Conservation (phyloP, 106 monocot genomes). For the Platanthera zijinensis region DNA sequence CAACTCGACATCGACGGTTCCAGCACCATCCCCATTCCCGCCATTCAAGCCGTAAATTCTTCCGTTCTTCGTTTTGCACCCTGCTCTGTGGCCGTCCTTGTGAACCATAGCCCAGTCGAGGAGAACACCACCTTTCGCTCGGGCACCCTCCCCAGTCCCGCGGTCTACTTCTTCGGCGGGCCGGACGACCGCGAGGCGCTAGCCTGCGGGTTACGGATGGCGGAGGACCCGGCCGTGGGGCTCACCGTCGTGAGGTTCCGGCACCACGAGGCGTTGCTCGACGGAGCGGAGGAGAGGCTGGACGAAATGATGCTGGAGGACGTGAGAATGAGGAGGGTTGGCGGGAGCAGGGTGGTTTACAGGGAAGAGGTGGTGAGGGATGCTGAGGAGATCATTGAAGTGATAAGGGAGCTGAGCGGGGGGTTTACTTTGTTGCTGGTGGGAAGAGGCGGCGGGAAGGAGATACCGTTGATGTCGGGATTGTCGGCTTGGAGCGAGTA, state of each 20-base stretch:
- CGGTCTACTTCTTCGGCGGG: conserved; percentile 56
- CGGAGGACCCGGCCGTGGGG: conserved; percentile 17
- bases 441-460: conserved; percentile 34
- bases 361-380: conserved; percentile 34
- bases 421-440: conserved; percentile 45
- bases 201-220: conserved; percentile 31
- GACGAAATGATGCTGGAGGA: conserved; percentile 58
- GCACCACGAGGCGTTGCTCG: neutral
- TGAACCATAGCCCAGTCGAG: conserved; percentile 36
- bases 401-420: conserved; percentile 27
- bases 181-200: conserved; percentile 67
- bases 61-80: conserved; percentile 37
- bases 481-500: conserved; percentile 47
- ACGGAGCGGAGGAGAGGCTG: conserved; percentile 11
- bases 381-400: conserved; percentile 51
- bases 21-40: conserved; percentile 22
- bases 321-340: conserved; percentile 26
- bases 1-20: conserved; percentile 37
- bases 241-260: conserved; percentile 35
- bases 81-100: conserved; percentile 54
- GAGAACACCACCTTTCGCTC: neutral
- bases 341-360: conserved; percentile 28
- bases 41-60: conserved; percentile 32
- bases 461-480: conserved; percentile 27
- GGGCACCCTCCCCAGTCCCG: conserved; percentile 5